phyloP scores from a whole-genome alignment of 495 filamentous ascomycete species.

The Paragyromitra xinjiangensis region DNA sequence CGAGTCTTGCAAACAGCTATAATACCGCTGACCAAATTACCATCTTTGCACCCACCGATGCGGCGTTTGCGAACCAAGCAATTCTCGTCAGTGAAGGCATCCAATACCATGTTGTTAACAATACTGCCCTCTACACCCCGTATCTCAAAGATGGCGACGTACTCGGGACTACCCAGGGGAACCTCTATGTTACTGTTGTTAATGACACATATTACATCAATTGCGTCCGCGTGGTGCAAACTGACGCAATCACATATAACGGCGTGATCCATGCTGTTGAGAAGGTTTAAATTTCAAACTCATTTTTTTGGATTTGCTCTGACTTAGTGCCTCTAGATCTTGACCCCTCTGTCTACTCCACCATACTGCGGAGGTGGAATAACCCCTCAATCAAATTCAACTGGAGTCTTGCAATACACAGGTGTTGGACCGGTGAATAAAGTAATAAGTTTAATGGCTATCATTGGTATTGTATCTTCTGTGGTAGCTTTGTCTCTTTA shows the following conservation, averaged over 20 bases:
- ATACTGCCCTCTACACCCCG: slow-evolving; percentile 53
- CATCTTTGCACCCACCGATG: slow-evolving; percentile 57
- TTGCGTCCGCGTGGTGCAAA: slow-evolving; percentile 57
- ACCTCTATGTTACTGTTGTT: slow-evolving; percentile 51
- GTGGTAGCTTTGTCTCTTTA: too few relatives aligned
- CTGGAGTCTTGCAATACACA: too few relatives aligned
- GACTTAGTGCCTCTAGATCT: too few relatives aligned
- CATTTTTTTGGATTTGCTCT: too few relatives aligned
- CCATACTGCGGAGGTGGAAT: too few relatives aligned
- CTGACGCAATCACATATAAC: slow-evolving; percentile 28
- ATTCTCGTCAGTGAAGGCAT: slow-evolving; percentile 44
- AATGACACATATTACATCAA: slow-evolving; percentile 57
- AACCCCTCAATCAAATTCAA: too few relatives aligned
- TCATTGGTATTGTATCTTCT: too few relatives aligned
- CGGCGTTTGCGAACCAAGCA: slow-evolving; percentile 50
- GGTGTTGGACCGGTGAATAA: too few relatives aligned
- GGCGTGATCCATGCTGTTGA: too few relatives aligned
- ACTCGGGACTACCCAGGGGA: slow-evolving; percentile 47
- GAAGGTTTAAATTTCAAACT: too few relatives aligned
- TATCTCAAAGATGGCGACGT: slow-evolving; percentile 53
- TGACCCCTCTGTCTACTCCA: too few relatives aligned
- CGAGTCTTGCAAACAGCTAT: slow-evolving; percentile 12
- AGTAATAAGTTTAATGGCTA: too few relatives aligned
- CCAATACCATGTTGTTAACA: slow-evolving; percentile 55
- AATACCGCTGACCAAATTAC: slow-evolving; percentile 56